Evolutionary conservation across 1,284 basidiomycete genomes (phyloP), one percentile per base, ranked within the genome.

Genomic region (Apiotrichum montevideense): DNA sequence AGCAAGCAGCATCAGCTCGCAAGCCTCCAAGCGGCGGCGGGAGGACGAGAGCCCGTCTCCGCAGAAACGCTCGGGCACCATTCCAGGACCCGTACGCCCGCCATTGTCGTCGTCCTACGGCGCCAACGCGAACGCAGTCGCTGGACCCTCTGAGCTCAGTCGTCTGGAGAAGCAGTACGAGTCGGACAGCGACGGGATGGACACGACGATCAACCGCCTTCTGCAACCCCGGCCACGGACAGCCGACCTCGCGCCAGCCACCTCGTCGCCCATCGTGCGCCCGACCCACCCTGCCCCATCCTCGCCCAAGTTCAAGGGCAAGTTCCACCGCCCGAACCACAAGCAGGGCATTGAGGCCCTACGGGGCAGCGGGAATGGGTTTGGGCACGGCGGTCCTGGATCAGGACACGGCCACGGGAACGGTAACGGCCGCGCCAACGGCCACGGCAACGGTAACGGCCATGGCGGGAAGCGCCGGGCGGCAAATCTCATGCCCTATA

Each of bases 41-140:
- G 75, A 76, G 40, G 80, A 80, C 32, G 80, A 78, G 46, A 83
- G 57, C 82, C 82, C 64, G 66, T 74, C 39, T 81, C 81, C 33
- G 76, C 79, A 71, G 58, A 70, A 73, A 44, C 55, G 55, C 4
- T 46, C 29, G 46, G 49, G 35, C 56, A 58, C 43, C 57, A 60
- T 39, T 4, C 29, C 39, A n/a, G 49, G 44, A 6, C 46, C 43
- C 40, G 47, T 29, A 8, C 47, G 50, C 7, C 33, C 50, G 2
- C 33, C 50, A 1, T 32, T 51, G 8, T 33, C 14, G 14, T 13
- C 50, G 3, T 10, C 50, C 33, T 51, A 51, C 41, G 48, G 48
- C 10, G 39, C 40, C 39, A 51, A 11, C 45, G 54, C 21, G 33
- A 61, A n/a, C 40, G 59, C 35, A 21, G 41, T 4, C 10, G 6